Conservation (phyloP, 2,329 filamentous ascomycete species). For the Monascus ruber region DNA sequence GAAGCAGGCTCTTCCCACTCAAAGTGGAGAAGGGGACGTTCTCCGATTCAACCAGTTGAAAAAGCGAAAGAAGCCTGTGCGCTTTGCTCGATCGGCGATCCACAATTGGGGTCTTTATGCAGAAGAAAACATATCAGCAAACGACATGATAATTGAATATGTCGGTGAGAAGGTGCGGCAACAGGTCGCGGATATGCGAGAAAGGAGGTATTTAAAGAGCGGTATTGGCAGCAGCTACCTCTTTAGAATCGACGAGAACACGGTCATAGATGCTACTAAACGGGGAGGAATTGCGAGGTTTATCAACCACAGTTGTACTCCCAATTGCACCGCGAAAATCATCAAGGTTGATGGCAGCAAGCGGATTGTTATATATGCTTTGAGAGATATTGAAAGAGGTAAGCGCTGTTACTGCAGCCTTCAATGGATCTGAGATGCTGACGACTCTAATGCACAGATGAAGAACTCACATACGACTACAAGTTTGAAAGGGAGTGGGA, state of each 20-base stretch:
- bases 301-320: constrained; percentile 96
- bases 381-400: constrained; percentile 93
- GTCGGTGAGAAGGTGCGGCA: constrained; percentile 96
- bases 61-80: constrained; percentile 98
- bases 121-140: constrained; percentile 91
- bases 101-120: constrained; percentile 98
- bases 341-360: constrained; percentile 98
- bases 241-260: constrained; percentile 96
- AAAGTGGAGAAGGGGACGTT: constrained; percentile 73
- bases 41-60: constrained; percentile 98
- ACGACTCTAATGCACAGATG: constrained; percentile 48
- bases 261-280: constrained; percentile 95
- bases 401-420: constrained; percentile 28
- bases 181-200: constrained; percentile 91
- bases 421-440: constrained; percentile 7
- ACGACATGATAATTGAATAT: constrained; percentile 99
- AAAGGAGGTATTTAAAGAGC: constrained; percentile 84
- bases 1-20: constrained; percentile 60
- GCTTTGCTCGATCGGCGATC: constrained; percentile 93
- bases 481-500: constrained; percentile 98
- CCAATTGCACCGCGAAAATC: constrained; percentile 98
- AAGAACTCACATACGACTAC: constrained; percentile 99
- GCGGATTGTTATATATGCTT: constrained; percentile 95
- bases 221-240: constrained; percentile 96
- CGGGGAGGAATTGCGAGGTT: constrained; percentile 96